Conservation (phyloP, 208 protist genomes). For the Tritrichomonas foetus region DNA sequence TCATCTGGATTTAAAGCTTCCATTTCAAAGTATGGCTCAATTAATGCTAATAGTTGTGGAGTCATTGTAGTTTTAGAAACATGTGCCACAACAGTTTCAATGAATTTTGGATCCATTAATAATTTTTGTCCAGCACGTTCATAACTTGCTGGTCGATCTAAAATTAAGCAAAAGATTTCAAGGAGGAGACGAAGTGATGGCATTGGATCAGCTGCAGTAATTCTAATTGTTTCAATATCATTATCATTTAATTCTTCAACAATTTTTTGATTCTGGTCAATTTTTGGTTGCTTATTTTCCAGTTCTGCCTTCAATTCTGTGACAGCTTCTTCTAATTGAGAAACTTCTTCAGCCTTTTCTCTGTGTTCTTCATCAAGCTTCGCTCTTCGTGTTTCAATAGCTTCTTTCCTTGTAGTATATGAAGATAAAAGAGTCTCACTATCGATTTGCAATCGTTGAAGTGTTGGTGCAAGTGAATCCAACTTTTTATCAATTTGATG, state of each 20-base stretch:
- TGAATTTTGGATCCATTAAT: not conserved
- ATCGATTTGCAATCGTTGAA: not conserved
- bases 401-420: constrained; percentile 24
- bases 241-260: constrained; percentile 13
- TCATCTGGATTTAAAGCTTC: not conserved
- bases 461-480: not conserved
- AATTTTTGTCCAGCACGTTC: not conserved
- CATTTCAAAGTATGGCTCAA: not conserved
- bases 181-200: not conserved
- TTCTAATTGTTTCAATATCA: constrained; percentile 26
- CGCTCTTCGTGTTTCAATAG: constrained; percentile 16
- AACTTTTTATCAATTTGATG: not conserved
- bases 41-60: not conserved
- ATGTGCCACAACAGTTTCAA: not conserved
- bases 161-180: not conserved
- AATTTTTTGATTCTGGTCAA: not conserved
- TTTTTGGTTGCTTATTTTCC: not conserved
- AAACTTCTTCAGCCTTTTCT: not conserved
- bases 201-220: not conserved
- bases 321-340: not conserved
- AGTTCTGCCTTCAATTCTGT: not conserved
- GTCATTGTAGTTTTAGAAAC: not conserved
- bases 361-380: not conserved
- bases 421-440: not conserved
- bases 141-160: not conserved